Evolutionary conservation across 371 early-diverging fungal species (phyloP).

Genomic region (Lichtheimia ornata): DNA sequence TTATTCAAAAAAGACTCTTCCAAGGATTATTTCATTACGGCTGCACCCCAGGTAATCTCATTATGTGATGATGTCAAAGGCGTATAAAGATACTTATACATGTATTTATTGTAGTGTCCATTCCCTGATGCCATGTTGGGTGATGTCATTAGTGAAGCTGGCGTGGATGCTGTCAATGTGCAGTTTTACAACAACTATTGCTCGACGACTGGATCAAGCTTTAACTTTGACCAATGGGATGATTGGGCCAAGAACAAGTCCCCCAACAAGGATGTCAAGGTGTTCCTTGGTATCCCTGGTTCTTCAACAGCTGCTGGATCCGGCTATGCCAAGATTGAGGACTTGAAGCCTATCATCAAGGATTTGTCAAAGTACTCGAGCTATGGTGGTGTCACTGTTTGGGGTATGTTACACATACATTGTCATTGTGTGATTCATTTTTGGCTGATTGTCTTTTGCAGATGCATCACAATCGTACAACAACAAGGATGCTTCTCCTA

Average conservation of each 20-base stretch:
- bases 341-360: constrained; percentile 37
- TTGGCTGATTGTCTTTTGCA: constrained; percentile 4
- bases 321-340: constrained; percentile 34
- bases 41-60: constrained; percentile 48
- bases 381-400: constrained; percentile 73
- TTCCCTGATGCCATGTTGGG: constrained; percentile 58
- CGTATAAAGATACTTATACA: background rate
- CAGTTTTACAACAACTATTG: constrained; percentile 73
- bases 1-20: constrained; percentile 27
- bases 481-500: constrained; percentile 31
- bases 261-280: constrained; percentile 58
- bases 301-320: constrained; percentile 46
- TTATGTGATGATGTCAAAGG: background rate
- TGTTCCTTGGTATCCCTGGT: constrained; percentile 66
- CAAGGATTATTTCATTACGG: constrained; percentile 46
- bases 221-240: constrained; percentile 60
- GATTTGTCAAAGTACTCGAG: constrained; percentile 31
- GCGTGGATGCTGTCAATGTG: constrained; percentile 51
- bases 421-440: background rate
- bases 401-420: constrained; percentile 35
- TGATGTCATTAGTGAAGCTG: constrained; percentile 36
- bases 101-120: constrained; percentile 23
- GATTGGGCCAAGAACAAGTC: constrained; percentile 64
- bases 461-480: constrained; percentile 48
- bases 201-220: constrained; percentile 52